Evolutionary conservation across 2,329 filamentous ascomycete genomes (phyloP).

Genomic region (Bipolaris sorokiniana): DNA sequence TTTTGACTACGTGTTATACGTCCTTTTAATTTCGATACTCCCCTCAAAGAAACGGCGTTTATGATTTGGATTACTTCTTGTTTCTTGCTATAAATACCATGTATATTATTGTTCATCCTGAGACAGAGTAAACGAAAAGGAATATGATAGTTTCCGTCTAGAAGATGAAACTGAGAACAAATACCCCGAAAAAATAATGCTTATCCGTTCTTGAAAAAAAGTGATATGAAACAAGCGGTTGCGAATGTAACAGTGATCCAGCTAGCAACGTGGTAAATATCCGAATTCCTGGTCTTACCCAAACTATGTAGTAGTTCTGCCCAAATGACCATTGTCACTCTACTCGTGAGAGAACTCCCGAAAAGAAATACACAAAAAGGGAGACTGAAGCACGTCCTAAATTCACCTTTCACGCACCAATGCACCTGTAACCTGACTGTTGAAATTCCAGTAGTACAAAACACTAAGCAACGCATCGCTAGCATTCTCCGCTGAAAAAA

Average conservation of each 20-base stretch:
- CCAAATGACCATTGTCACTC: no score
- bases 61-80: not conserved
- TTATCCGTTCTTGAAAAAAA: not conserved
- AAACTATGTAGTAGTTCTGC: not conserved
- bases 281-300: not conserved
- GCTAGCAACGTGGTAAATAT: not conserved
- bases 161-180: not conserved
- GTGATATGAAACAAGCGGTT: not conserved
- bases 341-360: not conserved
- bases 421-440: no score
- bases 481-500: no score
- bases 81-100: not conserved
- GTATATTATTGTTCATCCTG: not conserved
- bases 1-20: not conserved
- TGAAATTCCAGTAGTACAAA: no score
- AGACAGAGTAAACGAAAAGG: no score
- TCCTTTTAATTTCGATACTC: not conserved
- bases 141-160: not conserved
- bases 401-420: no score
- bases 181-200: not conserved
- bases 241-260: not conserved
- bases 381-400: no score
- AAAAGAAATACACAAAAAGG: no score
- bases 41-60: not conserved
- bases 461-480: no score